Evolutionary conservation across 2,329 filamentous ascomycete genomes (phyloP).

Genomic region (Bipolaris gigantea): DNA sequence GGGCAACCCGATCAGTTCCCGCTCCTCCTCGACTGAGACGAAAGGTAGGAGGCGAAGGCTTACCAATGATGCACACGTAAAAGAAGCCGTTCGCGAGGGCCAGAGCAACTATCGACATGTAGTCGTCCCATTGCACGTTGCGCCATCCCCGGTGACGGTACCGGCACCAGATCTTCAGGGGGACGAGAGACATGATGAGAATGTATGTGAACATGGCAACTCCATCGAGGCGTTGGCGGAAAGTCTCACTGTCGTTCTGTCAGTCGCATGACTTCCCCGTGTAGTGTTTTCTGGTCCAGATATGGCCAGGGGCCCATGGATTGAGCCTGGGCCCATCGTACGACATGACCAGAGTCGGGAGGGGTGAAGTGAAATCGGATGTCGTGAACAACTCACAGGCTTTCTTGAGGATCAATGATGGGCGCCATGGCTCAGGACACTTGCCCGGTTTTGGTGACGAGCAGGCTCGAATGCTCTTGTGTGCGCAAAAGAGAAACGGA

Average conservation of each 20-base stretch:
- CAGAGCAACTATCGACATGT: slow-evolving; percentile 19
- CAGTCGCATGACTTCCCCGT: background rate
- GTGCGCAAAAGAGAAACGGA: background rate
- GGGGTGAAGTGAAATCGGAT: background rate
- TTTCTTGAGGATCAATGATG: slow-evolving; percentile 13
- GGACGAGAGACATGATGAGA: slow-evolving; percentile 27
- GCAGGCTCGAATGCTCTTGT: background rate
- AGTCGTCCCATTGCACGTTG: slow-evolving; percentile 27
- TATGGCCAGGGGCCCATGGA: slow-evolving; percentile 3
- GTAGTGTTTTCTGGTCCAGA: slow-evolving; percentile 1
- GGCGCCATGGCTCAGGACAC: slow-evolving; percentile 8
- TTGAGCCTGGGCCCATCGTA: background rate
- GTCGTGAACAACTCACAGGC: slow-evolving; percentile 11
- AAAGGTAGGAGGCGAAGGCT: background rate
- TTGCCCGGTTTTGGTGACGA: background rate
- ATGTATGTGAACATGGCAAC: slow-evolving; percentile 24
- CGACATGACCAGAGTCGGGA: background rate
- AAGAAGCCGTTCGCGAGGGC: slow-evolving; percentile 23
- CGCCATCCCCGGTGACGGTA: slow-evolving; percentile 24
- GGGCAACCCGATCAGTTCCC: background rate
- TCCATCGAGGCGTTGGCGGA: slow-evolving; percentile 25
- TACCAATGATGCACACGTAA: slow-evolving; percentile 26
- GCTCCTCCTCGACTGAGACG: background rate
- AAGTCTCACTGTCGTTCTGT: slow-evolving; percentile 8
- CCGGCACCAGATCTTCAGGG: slow-evolving; percentile 28